A percentile compares a stretch with the other conserved stretches of the same genome.
Evolutionary conservation across 306 rosid genomes (phyloP).

Genomic region (Lagenaria siceraria): DNA sequence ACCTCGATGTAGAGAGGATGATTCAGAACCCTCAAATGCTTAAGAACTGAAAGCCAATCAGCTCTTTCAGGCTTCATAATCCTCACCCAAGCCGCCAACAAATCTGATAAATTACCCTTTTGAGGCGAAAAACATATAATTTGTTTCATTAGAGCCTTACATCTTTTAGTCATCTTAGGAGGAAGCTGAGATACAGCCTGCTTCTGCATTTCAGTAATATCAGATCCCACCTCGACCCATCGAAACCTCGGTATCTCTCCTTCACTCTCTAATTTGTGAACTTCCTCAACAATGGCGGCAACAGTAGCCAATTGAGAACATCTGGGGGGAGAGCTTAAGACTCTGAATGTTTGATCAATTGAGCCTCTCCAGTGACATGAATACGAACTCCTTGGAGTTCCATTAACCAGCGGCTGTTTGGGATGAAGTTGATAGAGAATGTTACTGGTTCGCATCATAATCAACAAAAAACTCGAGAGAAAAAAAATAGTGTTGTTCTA

Average conservation of each 20-base stretch:
- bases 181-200: conserved; percentile 50
- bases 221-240: conserved; percentile 39
- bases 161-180: conserved; percentile 48
- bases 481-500: neutral
- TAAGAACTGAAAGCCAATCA: conserved; percentile 78
- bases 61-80: conserved; percentile 73
- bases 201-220: conserved; percentile 38
- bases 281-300: conserved; percentile 18
- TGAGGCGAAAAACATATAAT: conserved; percentile 56
- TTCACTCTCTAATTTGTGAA: conserved; percentile 13
- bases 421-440: neutral
- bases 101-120: conserved; percentile 33
- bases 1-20: conserved; percentile 72
- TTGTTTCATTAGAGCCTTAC: conserved; percentile 73
- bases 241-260: conserved; percentile 30
- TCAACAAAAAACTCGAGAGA: neutral
- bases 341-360: conserved; percentile 6
- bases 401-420: neutral
- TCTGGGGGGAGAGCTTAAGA: conserved; percentile 9
- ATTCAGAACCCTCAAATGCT: conserved; percentile 39
- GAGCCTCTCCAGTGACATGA: neutral
- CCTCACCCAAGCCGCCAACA: conserved; percentile 60
- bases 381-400: neutral
- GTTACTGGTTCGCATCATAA: neutral
- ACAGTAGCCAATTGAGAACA: conserved; percentile 18